These are phyloP conservation scores for Fusarium sp. DNA, from an alignment of 2,329 filamentous ascomycete genomes.

Conservation along the genomic window DNA sequence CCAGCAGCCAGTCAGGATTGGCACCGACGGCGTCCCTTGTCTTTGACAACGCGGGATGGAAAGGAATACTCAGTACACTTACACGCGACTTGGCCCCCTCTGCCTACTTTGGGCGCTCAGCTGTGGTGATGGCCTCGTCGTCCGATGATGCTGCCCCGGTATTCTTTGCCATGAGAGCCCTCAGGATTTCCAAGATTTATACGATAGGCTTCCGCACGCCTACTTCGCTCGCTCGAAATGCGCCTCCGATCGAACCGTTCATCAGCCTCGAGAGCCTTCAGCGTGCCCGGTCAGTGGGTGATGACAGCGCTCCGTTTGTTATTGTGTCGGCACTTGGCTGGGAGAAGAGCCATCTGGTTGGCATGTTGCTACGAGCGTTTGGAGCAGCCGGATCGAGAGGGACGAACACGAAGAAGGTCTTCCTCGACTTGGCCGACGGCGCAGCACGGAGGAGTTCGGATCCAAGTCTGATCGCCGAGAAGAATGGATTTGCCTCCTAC, in stretches of 20 bases:
- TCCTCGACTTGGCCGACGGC: slow-evolving; percentile 79
- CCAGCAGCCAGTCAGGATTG: slow-evolving; percentile 50
- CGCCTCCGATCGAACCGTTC: slow-evolving; percentile 80
- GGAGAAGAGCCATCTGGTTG: slow-evolving; percentile 82
- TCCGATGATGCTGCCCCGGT: slow-evolving; percentile 82
- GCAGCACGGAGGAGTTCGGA: slow-evolving; percentile 69
- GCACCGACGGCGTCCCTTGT: slow-evolving; percentile 69
- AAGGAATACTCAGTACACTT: slow-evolving; percentile 84
- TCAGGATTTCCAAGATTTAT: slow-evolving; percentile 83
- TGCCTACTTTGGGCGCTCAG: slow-evolving; percentile 80
- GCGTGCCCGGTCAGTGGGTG: slow-evolving; percentile 61
- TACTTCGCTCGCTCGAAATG: slow-evolving; percentile 69
- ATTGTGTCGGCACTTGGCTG: slow-evolving; percentile 83
- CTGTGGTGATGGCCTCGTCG: slow-evolving; percentile 78
- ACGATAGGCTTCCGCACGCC: slow-evolving; percentile 83
- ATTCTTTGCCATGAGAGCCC: slow-evolving; percentile 81
- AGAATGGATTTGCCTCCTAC: slow-evolving; percentile 83
- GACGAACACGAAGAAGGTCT: slow-evolving; percentile 72
- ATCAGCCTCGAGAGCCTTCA: slow-evolving; percentile 77
- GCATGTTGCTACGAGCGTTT: slow-evolving; percentile 81
- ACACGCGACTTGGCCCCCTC: slow-evolving; percentile 86
- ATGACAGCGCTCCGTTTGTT: slow-evolving; percentile 76
- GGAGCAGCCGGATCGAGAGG: slow-evolving; percentile 54
- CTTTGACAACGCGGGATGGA: slow-evolving; percentile 88
- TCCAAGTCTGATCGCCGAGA: slow-evolving; percentile 76